Conservation (phyloP, 1,139 yeast species). For the Debaryomycetaceae sp. region DNA sequence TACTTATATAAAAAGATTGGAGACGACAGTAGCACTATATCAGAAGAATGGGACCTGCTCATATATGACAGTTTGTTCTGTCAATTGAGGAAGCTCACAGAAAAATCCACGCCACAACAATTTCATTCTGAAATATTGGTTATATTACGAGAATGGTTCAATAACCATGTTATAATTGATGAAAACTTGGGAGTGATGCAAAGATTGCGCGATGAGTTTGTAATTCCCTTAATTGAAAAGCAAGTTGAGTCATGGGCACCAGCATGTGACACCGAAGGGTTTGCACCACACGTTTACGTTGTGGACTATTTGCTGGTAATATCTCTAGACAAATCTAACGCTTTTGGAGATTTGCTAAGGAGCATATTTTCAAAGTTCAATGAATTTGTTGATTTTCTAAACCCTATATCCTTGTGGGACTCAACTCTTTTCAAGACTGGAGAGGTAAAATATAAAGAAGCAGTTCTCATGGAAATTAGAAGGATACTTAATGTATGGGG, state of each 20-base stretch:
- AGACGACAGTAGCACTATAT: background rate
- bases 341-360: constrained; percentile 10
- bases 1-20: constrained; percentile 11
- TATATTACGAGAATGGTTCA: constrained; percentile 11
- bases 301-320: constrained; percentile 18
- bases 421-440: background rate
- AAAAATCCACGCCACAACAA: background rate
- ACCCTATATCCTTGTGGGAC: constrained; percentile 16
- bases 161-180: constrained; percentile 13
- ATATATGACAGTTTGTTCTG: constrained; percentile 2
- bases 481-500: constrained; percentile 5
- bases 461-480: constrained; percentile 2
- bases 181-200: constrained; percentile 10
- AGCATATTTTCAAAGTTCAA: constrained; percentile 10
- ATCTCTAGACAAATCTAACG: constrained; percentile 10
- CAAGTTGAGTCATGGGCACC: constrained; percentile 14
- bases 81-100: constrained; percentile 3
- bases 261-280: constrained; percentile 1
- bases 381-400: constrained; percentile 9
- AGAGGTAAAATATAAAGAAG: background rate
- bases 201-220: constrained; percentile 12
- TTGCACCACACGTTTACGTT: constrained; percentile 7
- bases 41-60: constrained; percentile 7
- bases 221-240: constrained; percentile 15
- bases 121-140: constrained; percentile 9